phyloP scores from a whole-genome alignment of 2,329 filamentous ascomycete species.

The Aspergillus sp. region DNA sequence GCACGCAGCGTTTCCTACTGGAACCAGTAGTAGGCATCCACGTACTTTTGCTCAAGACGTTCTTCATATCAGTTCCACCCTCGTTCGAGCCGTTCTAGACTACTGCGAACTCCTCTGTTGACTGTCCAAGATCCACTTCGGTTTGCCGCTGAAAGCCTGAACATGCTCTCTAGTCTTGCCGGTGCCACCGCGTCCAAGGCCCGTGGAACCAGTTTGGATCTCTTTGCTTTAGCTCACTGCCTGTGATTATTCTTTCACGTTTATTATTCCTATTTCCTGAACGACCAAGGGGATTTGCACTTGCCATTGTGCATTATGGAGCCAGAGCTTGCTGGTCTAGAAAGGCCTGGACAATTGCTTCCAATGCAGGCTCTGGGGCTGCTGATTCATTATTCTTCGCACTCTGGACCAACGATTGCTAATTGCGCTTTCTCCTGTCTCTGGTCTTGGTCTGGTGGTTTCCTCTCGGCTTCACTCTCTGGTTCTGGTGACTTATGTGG shows the following conservation, averaged over 20 bases:
- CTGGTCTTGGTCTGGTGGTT: constrained; percentile 6
- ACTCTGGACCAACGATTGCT: not conserved
- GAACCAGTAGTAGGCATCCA: too few species aligned
- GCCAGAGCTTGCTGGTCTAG: not conserved
- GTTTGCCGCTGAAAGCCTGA: not conserved
- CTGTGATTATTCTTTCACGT: not conserved
- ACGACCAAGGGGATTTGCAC: not conserved
- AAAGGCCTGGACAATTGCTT: not conserved
- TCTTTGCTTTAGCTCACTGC: not conserved
- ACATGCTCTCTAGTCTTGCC: not conserved
- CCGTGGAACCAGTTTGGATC: constrained; percentile 22
- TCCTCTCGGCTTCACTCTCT: not conserved
- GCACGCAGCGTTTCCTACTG: not conserved
- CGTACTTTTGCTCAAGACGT: too few species aligned
- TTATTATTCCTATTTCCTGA: not conserved
- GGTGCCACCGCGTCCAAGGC: constrained; percentile 23
- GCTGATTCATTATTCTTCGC: not conserved
- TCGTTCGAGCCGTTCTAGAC: too few species aligned
- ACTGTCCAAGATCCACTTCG: not conserved
- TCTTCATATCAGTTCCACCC: too few species aligned
- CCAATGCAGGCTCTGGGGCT: not conserved
- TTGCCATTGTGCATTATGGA: not conserved
- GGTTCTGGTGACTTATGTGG: constrained; percentile 14
- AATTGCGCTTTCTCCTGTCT: not conserved
- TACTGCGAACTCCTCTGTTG: not conserved